Percentiles rank a stretch among this genome's conserved stretches.
Evolutionary conservation across 139 green algal genomes (phyloP).

Genomic region (Chlamydomonas sphaeroides): DNA sequence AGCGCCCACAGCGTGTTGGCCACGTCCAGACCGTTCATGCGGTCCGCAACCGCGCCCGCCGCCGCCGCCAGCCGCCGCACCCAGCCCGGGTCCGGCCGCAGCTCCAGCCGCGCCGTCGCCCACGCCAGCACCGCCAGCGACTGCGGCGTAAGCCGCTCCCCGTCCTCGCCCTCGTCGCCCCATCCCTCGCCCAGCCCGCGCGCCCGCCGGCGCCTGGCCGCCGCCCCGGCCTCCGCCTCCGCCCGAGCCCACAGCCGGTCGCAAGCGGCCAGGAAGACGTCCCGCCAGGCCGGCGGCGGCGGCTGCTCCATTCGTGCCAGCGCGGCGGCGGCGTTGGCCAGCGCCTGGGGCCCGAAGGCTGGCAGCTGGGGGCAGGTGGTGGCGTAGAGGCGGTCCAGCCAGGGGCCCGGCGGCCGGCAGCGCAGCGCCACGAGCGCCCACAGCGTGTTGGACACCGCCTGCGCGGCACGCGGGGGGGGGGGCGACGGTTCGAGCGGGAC

Average conservation of each 20-base stretch:
- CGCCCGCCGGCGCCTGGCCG: not conserved
- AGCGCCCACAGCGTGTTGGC: constrained; percentile 25
- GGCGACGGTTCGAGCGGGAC: too few species aligned
- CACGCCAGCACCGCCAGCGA: constrained; percentile 1
- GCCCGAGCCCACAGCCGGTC: not conserved
- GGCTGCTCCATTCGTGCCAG: constrained; percentile 3
- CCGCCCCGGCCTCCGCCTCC: not conserved
- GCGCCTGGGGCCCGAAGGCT: constrained; percentile 24
- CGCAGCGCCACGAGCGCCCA: constrained; percentile 18
- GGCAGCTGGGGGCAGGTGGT: constrained; percentile 2
- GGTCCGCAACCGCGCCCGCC: not conserved
- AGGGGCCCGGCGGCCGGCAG: not conserved
- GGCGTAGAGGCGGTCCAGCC: not conserved
- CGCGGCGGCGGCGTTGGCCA: constrained; percentile 15
- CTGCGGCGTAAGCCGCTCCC: not conserved
- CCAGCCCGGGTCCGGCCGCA: not conserved
- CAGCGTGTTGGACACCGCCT: constrained; percentile 28
- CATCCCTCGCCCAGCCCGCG: too few species aligned
- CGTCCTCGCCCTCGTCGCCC: too few species aligned
- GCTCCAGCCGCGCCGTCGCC: constrained; percentile 13
- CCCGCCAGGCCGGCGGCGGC: not conserved
- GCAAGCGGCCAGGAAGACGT: constrained; percentile 1
- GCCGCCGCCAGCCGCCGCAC: not conserved
- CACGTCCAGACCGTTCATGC: constrained; percentile 20
- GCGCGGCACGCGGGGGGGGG: too few species aligned